A percentile compares a stretch with the other conserved stretches of the same genome.
These are phyloP conservation scores for Trichosporon faecale DNA, from an alignment of 1,284 basidiomycete species.

Conservation along the genomic window DNA sequence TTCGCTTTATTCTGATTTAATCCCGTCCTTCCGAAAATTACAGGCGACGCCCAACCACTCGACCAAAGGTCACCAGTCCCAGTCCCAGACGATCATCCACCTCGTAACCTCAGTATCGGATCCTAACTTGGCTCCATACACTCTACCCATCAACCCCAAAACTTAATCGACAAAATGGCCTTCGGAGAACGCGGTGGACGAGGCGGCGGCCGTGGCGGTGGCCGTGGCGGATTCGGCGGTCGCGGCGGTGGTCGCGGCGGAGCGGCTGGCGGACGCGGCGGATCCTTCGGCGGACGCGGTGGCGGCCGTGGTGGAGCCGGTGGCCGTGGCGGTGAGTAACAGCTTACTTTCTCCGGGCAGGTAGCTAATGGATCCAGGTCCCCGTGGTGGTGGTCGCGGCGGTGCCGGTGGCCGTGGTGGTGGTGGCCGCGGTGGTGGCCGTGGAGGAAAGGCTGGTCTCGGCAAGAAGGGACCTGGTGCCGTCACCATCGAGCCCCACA, in stretches of 20 bases:
- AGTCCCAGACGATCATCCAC: background rate
- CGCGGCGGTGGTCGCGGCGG: slow-evolving; percentile 43
- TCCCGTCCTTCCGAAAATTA: slow-evolving; percentile 19
- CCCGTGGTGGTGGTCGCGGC: slow-evolving; percentile 33
- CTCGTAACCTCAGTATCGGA: background rate
- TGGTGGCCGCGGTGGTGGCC: slow-evolving; percentile 53
- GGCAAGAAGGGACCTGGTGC: slow-evolving; percentile 74
- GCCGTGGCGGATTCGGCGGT: slow-evolving; percentile 53
- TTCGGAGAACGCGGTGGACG: slow-evolving; percentile 56
- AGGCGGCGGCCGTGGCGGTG: slow-evolving; percentile 47
- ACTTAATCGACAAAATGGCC: slow-evolving; percentile 41
- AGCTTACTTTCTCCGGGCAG: slow-evolving; percentile 45
- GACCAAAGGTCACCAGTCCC: slow-evolving; percentile 3
- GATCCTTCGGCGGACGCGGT: slow-evolving; percentile 30
- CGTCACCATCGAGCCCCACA: slow-evolving; percentile 90
- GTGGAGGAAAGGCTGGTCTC: slow-evolving; percentile 55
- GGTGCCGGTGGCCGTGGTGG: slow-evolving; percentile 52
- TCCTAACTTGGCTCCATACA: slow-evolving; percentile 7
- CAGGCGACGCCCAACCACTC: background rate
- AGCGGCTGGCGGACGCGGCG: slow-evolving; percentile 39
- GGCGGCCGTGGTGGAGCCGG: slow-evolving; percentile 36
- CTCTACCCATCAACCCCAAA: slow-evolving; percentile 4
- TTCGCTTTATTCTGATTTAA: slow-evolving; percentile 18
- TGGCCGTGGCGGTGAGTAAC: slow-evolving; percentile 36
- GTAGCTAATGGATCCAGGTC: slow-evolving; percentile 29